Evolutionary conservation across 495 filamentous ascomycete species (phyloP).

Genomic region (Trichoderma reesei): DNA sequence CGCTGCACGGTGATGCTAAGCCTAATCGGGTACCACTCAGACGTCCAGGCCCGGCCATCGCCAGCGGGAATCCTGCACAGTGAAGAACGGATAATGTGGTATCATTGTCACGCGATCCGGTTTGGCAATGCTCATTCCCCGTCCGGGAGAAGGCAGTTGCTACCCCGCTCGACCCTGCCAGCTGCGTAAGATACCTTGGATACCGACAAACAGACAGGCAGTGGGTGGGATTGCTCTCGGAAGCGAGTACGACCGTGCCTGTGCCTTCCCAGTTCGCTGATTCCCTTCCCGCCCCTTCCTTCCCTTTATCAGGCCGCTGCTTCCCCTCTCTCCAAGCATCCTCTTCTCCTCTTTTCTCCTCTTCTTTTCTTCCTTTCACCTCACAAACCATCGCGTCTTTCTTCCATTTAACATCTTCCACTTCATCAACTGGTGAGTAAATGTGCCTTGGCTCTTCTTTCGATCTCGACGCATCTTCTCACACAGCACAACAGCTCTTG

Average conservation of each 20-base stretch:
- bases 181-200: too few species aligned
- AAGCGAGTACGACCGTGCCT: not conserved
- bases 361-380: not conserved
- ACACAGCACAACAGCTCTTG: not conserved
- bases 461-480: not conserved
- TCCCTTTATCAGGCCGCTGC: not conserved
- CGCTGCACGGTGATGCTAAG: not conserved
- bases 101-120: slow-evolving; percentile 5
- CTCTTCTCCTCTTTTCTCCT: not conserved
- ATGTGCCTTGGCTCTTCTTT: not conserved
- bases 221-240: too few species aligned
- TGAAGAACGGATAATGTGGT: too few species aligned
- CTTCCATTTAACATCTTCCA: not conserved
- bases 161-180: slow-evolving; percentile 3
- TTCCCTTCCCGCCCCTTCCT: not conserved
- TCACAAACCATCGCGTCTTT: not conserved
- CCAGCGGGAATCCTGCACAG: too few species aligned
- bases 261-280: too few species aligned
- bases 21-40: not conserved
- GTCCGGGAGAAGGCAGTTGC: not conserved
- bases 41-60: not conserved
- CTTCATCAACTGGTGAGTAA: not conserved
- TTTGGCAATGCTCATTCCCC: not conserved
- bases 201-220: too few species aligned
- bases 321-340: slow-evolving; percentile 4